Conservation (phyloP, 2,329 filamentous ascomycete genomes). For the Cadophora luteo-olivacea region DNA sequence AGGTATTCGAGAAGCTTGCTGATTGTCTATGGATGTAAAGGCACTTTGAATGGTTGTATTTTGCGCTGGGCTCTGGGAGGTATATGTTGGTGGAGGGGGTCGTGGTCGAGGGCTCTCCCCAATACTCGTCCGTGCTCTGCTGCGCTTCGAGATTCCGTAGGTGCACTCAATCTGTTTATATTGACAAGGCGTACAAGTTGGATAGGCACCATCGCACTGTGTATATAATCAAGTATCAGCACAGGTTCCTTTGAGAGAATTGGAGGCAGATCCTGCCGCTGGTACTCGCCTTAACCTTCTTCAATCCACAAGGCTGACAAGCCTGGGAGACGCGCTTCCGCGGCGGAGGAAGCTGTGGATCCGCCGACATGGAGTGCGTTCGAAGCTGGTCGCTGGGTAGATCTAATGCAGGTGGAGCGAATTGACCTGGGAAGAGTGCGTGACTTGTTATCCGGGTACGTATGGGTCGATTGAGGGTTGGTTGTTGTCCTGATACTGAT, state of each 20-base stretch:
- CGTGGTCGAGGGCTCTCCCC: conserved; percentile 20
- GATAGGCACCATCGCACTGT: conserved; percentile 41
- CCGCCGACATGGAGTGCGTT: not conserved
- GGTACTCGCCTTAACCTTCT: conserved; percentile 40
- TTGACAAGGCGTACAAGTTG: conserved; percentile 38
- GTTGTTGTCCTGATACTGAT: not conserved
- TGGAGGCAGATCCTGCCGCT: not conserved
- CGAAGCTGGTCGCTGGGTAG: not conserved
- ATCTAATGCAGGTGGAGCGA: not conserved
- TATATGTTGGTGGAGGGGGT: conserved; percentile 15
- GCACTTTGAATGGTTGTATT: conserved; percentile 1
- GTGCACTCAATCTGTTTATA: conserved; percentile 36
- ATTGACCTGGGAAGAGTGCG: not conserved
- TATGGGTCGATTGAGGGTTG: not conserved
- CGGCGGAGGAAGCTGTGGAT: conserved; percentile 18
- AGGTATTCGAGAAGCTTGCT: conserved; percentile 6
- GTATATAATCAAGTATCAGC: not conserved
- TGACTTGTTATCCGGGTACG: not conserved
- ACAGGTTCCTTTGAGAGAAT: not conserved
- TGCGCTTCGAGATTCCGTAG: conserved; percentile 42
- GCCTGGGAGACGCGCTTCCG: conserved; percentile 43
- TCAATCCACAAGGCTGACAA: conserved; percentile 38
- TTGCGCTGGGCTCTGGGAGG: conserved; percentile 3
- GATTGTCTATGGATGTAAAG: not conserved
- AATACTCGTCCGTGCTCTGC: conserved; percentile 21